Base-by-base conservation (phyloP, 768 basidiomycete genomes). In the Peribolospora baueri region DNA sequence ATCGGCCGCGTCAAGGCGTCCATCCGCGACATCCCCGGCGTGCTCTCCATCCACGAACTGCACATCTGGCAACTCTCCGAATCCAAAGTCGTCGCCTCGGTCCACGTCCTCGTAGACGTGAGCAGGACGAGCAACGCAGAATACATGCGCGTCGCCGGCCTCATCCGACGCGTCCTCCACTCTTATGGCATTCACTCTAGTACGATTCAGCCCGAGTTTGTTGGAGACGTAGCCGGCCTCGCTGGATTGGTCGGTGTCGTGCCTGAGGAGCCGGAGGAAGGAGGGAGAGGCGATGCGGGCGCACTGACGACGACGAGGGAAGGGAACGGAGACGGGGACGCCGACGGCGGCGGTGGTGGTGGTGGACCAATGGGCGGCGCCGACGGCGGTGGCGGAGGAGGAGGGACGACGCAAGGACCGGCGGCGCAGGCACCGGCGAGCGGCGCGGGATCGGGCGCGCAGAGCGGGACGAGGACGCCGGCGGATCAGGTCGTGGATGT, bases 21-120 rank as follows among this genome's bases (percentile, higher is more conserved):
- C 4, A 91, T 98, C 55, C 71, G 82, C 10, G 70, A 70, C 3
- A 82, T 95, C 37, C 74, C 81, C 3, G 91, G 93, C 50, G 93
- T 90, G 38, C 68, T 80, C 53, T 83, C 82, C 36, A 71, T 97
- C 39, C 93, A 97, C 63, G 86, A 95, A 65, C 74, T 98, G 38
- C 93, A 98, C 68, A 78, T 97, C 53, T 98, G 93, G 93, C 87
- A 91, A 63, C 75, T 98, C 50, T 90, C 86, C 7, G 93, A 98
- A 69, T 78, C 76, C 55, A 95, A 93, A 66, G 78, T 88, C 54
- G 82, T 98, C 47, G 90, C 90, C 7, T 90, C 84, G 2, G 91
- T 98, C 37, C 93, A 98, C 68, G 85, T 98, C 50, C 76, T 84
- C 61, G 78, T 87, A 6, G 25, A 25, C 25, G 1, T 25, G 25